Conservation (phyloP, 2,329 filamentous ascomycete species). For the Lecanicillium sp. region DNA sequence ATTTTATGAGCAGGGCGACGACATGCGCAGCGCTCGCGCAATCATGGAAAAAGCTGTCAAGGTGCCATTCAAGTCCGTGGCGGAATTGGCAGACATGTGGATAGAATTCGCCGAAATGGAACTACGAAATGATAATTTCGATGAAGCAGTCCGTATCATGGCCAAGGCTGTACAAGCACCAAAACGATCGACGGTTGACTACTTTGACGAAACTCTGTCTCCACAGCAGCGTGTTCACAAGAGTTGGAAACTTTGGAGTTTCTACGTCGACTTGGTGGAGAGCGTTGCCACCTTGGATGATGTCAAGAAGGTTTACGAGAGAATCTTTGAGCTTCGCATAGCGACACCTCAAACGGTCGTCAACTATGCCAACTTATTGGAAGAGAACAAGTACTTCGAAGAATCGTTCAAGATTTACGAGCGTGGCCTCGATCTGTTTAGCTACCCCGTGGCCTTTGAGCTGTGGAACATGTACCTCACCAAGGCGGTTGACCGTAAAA, state of each 20-base stretch:
- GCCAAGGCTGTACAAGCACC: slow-evolving; percentile 95
- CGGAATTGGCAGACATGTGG: slow-evolving; percentile 96
- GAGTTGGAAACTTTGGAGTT: slow-evolving; percentile 99
- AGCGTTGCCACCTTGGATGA: slow-evolving; percentile 87
- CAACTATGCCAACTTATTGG: slow-evolving; percentile 92
- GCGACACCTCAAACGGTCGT: slow-evolving; percentile 97
- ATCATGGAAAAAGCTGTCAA: slow-evolving; percentile 98
- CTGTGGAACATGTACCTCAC: slow-evolving; percentile 97
- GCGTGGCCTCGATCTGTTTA: slow-evolving; percentile 93
- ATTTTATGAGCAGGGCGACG: slow-evolving; percentile 85
- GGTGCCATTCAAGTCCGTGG: slow-evolving; percentile 95
- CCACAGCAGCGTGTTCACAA: slow-evolving; percentile 97
- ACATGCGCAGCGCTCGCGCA: slow-evolving; percentile 74
- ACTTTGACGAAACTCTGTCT: slow-evolving; percentile 89
- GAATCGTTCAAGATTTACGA: slow-evolving; percentile 98
- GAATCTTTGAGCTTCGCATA: slow-evolving; percentile 96
- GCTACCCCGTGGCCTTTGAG: slow-evolving; percentile 95
- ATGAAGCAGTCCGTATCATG: slow-evolving; percentile 92
- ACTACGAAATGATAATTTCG: slow-evolving; percentile 89
- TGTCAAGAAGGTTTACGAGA: slow-evolving; percentile 88
- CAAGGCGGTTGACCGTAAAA: slow-evolving; percentile 93
- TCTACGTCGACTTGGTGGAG: slow-evolving; percentile 96
- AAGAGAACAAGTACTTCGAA: slow-evolving; percentile 92
- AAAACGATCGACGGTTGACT: slow-evolving; percentile 96
- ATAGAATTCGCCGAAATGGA: slow-evolving; percentile 99